Conservation (phyloP, 371 early-diverging fungal genomes). For the Quaeritorhiza haematococci region DNA sequence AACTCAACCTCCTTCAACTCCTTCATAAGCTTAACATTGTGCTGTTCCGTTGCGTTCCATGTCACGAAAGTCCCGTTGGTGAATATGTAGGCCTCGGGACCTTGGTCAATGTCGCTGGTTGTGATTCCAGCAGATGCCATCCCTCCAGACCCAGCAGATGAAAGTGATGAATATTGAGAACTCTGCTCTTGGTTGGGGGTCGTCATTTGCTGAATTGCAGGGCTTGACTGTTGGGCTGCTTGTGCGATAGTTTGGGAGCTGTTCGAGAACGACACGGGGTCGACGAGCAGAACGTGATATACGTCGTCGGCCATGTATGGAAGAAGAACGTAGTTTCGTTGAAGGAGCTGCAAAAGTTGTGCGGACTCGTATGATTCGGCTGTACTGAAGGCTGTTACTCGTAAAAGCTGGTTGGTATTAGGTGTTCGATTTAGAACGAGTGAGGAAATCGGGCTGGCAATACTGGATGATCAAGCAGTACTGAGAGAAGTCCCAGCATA, state of each 20-base stretch:
- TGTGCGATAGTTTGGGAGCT: neutral
- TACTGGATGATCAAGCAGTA: neutral
- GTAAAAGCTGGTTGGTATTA: no score
- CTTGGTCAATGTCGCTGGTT: no score
- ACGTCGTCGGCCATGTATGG: constrained; percentile 47
- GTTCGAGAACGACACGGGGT: constrained; percentile 9
- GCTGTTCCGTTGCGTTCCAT: constrained; percentile 39
- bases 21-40: constrained; percentile 28
- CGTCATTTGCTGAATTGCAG: neutral
- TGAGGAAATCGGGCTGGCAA: neutral
- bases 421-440: neutral
- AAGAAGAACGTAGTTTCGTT: constrained; percentile 23
- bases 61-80: constrained; percentile 42
- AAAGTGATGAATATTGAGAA: no score
- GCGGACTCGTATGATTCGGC: constrained; percentile 42
- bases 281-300: constrained; percentile 27
- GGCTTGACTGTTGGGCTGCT: neutral
- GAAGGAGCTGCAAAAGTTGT: constrained; percentile 29
- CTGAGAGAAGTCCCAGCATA: neutral
- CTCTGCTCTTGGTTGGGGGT: constrained; percentile 7
- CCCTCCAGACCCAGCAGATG: no score
- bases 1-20: constrained; percentile 28
- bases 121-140: no score
- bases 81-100: constrained; percentile 46
- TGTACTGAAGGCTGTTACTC: constrained; percentile 36